A percentile compares a stretch with the other conserved stretches of the same genome.
Evolutionary conservation across 306 rosid genomes (phyloP).

Genomic region (Fragaria nilgerrensis): DNA sequence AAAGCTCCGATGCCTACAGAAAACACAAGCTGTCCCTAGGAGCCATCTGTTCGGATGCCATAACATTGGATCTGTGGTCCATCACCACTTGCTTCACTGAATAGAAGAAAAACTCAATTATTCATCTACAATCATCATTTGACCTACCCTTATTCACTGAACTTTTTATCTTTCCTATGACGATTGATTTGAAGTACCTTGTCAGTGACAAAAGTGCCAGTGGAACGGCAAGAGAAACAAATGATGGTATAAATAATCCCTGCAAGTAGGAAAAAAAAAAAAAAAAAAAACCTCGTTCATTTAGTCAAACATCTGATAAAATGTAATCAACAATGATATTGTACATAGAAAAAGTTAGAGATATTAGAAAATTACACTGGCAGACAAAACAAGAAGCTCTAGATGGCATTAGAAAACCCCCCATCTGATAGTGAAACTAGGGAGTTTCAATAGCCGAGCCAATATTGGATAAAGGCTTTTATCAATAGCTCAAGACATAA

Average conservation of each 20-base stretch:
- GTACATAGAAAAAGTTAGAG: background rate
- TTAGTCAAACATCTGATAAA: slow-evolving; percentile 2
- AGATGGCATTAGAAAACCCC: background rate
- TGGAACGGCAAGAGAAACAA: slow-evolving; percentile 77
- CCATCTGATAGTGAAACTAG: background rate
- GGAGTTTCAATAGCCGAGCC: background rate
- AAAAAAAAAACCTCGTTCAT: background rate
- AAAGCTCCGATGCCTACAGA: slow-evolving; percentile 85
- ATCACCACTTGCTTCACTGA: slow-evolving; percentile 79
- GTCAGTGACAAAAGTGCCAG: slow-evolving; percentile 80
- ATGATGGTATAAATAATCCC: slow-evolving; percentile 72
- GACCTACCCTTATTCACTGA: slow-evolving; percentile 19
- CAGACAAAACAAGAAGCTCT: slow-evolving; percentile 1
- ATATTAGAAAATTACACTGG: background rate
- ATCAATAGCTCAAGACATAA: background rate
- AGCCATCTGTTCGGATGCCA: slow-evolving; percentile 91
- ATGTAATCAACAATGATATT: background rate
- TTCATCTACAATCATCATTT: slow-evolving; percentile 12
- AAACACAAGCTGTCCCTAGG: slow-evolving; percentile 89
- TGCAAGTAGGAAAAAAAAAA: slow-evolving; percentile 24
- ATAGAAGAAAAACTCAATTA: slow-evolving; percentile 28
- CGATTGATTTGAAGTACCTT: slow-evolving; percentile 48
- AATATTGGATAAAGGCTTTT: background rate
- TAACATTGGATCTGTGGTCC: slow-evolving; percentile 44
- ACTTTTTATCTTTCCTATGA: slow-evolving; percentile 18